Base-by-base conservation (phyloP, 2,329 filamentous ascomycete species). In the Alternaria brassicicola region DNA sequence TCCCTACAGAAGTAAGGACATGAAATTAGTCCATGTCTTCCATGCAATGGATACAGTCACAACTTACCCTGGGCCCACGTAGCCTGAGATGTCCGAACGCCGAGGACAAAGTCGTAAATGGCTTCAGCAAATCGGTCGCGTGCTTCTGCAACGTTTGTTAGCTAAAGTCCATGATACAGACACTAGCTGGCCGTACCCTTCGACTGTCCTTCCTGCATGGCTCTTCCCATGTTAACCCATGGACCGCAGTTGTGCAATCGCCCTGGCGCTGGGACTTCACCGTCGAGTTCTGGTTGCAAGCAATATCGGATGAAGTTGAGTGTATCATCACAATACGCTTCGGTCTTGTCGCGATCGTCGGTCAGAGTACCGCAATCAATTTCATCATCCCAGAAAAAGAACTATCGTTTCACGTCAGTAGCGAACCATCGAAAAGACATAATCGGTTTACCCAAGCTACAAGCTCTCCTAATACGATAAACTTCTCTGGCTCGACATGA, bases 331-430 rank as follows among this genome's bases (percentile, higher is more conserved):
- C 57, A 58, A 26, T 61, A 61, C 17, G 58, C 58, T 41, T 58
- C 58, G 2, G 58, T 55, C 46, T 57, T 58, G 17, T 54, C 55
- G 8, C 50, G 36, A 26, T 61, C 55, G 13, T 61, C 36, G 19
- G 58, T 61, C 3, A 61, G 36, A 21, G 51, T 51, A 10, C 58
- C 58, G 30, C 58, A 61, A 17, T 58, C 58, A 25, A 61, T 61
- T 6, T 61, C 58, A 33, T 61, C 58, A 23, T 61, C 58, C 58
- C 58, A 61, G 26, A 61, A 61, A 25, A 61, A 61, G 41, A 61
- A 58, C 58, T 58, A 19, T 1, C 2, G 4, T 10, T 36, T 9
- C 6, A 6, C 6, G n/a, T 59, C 12, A 59, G 57, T 17, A 21
- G 26, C 9, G 21, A 3, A 23, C 31, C 2, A 3, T 7, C 5